A percentile compares a stretch with the other conserved stretches of the same genome.
Evolutionary conservation across 495 filamentous ascomycete species (phyloP).

Genomic region (Penicillium angulare): DNA sequence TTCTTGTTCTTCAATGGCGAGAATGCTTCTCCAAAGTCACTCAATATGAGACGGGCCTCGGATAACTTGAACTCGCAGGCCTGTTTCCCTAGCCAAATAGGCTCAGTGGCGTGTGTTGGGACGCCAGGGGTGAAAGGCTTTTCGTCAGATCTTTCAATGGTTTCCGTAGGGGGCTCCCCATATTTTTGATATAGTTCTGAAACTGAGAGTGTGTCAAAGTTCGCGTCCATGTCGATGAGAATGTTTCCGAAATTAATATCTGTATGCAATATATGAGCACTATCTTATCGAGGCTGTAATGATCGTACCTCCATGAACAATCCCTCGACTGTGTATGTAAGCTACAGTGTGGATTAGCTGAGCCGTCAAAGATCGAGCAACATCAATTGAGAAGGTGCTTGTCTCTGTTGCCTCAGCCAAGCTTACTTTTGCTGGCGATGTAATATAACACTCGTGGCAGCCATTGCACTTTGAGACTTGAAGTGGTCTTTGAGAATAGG

Average conservation of each 20-base stretch:
- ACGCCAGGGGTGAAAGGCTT: conserved; percentile 12
- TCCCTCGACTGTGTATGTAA: conserved; percentile 26
- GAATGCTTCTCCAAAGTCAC: conserved; percentile 33
- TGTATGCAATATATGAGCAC: conserved; percentile 6
- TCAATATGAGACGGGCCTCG: conserved; percentile 24
- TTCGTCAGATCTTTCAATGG: conserved; percentile 21
- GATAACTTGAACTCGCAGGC: conserved; percentile 13
- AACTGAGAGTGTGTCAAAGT: conserved; percentile 15
- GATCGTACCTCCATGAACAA: conserved; percentile 32
- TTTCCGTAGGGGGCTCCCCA: conserved; percentile 19
- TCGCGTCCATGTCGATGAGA: conserved; percentile 1
- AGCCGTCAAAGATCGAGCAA: conserved; percentile 23
- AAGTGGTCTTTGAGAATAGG: conserved; percentile 38
- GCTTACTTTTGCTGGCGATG: conserved; percentile 24
- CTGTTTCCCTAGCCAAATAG: conserved; percentile 21
- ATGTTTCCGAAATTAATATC: conserved; percentile 28
- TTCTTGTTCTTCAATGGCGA: background rate
- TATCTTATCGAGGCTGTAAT: background rate
- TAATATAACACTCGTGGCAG: conserved; percentile 40
- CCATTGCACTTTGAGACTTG: conserved; percentile 38
- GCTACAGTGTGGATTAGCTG: conserved; percentile 30
- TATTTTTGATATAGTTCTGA: conserved; percentile 31
- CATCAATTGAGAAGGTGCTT: conserved; percentile 21
- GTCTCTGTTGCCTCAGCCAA: conserved; percentile 20
- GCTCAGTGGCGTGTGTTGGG: conserved; percentile 13